Evolutionary conservation across 768 basidiomycete species (phyloP).

Genomic region (Candolleomyces eurysporus): DNA sequence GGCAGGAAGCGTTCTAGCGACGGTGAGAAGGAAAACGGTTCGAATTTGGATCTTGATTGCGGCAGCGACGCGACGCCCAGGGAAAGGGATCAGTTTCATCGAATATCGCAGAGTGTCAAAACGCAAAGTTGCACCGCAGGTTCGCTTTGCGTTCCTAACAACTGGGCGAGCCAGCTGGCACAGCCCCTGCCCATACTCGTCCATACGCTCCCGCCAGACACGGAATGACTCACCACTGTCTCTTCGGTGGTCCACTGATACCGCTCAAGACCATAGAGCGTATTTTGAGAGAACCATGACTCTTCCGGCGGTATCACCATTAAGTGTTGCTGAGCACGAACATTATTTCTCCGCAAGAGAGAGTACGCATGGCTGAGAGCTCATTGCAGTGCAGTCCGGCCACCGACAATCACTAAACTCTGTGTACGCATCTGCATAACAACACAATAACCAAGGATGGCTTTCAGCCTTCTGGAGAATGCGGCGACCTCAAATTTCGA

Average conservation of each 20-base stretch:
- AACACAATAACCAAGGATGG: no score
- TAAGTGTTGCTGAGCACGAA: no score
- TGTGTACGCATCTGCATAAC: no score
- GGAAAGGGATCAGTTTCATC: slow-evolving; percentile 25
- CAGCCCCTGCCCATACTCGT: neutral
- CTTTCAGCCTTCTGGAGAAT: no score
- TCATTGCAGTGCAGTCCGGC: no score
- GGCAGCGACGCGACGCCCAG: slow-evolving; percentile 33
- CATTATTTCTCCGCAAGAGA: no score
- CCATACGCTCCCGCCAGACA: slow-evolving; percentile 12
- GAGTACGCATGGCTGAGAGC: no score
- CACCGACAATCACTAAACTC: no score
- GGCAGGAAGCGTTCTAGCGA: slow-evolving; percentile 23
- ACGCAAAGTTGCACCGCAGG: slow-evolving; percentile 6
- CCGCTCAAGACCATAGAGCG: no score
- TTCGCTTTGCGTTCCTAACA: neutral
- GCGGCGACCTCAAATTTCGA: no score
- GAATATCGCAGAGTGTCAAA: neutral
- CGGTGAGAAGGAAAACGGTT: slow-evolving; percentile 26
- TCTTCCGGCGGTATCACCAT: no score
- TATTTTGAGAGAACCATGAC: no score
- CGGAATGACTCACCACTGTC: slow-evolving; percentile 29
- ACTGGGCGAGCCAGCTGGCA: neutral
- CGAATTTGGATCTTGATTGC: slow-evolving; percentile 37
- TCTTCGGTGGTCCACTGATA: neutral